These are phyloP conservation scores for Tolypocladium pustulatum DNA, from an alignment of 2,329 filamentous ascomycete genomes.

Conservation along the genomic window DNA sequence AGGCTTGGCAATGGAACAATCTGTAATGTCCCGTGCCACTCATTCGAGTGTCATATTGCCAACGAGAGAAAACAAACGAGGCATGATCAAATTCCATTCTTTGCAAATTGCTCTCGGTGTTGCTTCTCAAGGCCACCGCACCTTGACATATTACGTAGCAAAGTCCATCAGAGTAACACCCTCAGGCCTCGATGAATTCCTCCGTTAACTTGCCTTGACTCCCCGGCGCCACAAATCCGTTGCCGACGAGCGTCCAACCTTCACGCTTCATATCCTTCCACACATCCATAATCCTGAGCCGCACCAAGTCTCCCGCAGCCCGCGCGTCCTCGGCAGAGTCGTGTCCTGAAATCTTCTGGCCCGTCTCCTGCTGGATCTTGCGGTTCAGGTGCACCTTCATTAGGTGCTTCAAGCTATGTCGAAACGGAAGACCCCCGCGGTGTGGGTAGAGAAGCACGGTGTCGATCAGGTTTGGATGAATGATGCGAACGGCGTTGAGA, in stretches of 20 bases:
- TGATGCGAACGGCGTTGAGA: slow-evolving; percentile 71
- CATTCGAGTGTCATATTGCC: background rate
- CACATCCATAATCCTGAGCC: slow-evolving; percentile 55
- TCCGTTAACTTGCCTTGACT: slow-evolving; percentile 22
- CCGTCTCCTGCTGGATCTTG: slow-evolving; percentile 65
- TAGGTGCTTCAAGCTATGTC: slow-evolving; percentile 67
- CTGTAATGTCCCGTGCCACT: background rate
- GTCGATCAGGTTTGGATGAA: slow-evolving; percentile 78
- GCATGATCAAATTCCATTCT: background rate
- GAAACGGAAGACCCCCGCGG: slow-evolving; percentile 61
- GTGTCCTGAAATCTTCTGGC: slow-evolving; percentile 51
- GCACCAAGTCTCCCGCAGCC: slow-evolving; percentile 77
- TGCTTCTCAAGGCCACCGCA: background rate
- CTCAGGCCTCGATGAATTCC: slow-evolving; percentile 23
- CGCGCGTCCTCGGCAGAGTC: slow-evolving; percentile 88
- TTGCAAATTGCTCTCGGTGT: background rate
- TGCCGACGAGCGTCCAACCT: slow-evolving; percentile 56
- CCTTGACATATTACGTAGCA: background rate
- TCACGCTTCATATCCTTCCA: slow-evolving; percentile 57
- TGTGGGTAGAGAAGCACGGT: slow-evolving; percentile 80
- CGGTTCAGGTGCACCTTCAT: slow-evolving; percentile 59
- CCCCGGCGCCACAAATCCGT: slow-evolving; percentile 30
- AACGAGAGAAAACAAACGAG: background rate
- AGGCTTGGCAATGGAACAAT: slow-evolving; percentile 12
- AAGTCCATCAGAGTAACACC: background rate